These are phyloP conservation scores for Trichoderma erinaceum DNA, from an alignment of 495 filamentous ascomycete species.

Conservation along the genomic window DNA sequence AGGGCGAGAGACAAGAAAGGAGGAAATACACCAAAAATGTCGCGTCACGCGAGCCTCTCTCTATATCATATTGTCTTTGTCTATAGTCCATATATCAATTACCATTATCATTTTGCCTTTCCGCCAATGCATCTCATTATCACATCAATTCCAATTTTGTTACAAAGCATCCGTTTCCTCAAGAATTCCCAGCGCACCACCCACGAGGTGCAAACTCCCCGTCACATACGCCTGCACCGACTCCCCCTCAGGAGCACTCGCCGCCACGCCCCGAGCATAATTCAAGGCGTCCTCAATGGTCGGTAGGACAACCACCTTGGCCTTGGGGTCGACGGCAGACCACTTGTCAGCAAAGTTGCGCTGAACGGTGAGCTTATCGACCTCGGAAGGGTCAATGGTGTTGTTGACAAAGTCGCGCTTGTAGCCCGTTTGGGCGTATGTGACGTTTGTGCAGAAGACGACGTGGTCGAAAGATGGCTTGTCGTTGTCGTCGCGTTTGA, in stretches of 20 bases:
- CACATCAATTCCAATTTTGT: slow-evolving; percentile 14
- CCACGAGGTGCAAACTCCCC: slow-evolving; percentile 57
- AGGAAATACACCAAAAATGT: slow-evolving; percentile 1
- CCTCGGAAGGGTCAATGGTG: slow-evolving; percentile 59
- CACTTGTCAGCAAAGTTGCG: slow-evolving; percentile 67
- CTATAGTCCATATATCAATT: slow-evolving; percentile 5
- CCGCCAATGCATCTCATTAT: background rate
- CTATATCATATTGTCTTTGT: slow-evolving; percentile 15
- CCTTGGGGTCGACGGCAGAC: slow-evolving; percentile 55
- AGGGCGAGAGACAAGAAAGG: slow-evolving; percentile 7
- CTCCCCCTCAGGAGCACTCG: slow-evolving; percentile 23
- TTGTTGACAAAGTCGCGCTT: slow-evolving; percentile 70
- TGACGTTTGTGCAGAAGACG: slow-evolving; percentile 85
- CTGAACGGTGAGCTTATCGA: slow-evolving; percentile 68
- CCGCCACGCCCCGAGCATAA: slow-evolving; percentile 49
- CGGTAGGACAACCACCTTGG: slow-evolving; percentile 57
- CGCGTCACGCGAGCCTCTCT: background rate
- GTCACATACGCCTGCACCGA: slow-evolving; percentile 50
- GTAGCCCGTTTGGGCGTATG: slow-evolving; percentile 64
- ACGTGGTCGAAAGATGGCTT: slow-evolving; percentile 64
- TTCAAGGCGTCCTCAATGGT: slow-evolving; percentile 85
- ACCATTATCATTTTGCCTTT: background rate
- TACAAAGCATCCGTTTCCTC: slow-evolving; percentile 39
- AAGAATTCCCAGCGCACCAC: slow-evolving; percentile 48
- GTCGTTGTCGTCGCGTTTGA: slow-evolving; percentile 36